Percentiles rank a stretch among this genome's conserved stretches.
These are phyloP conservation scores for Lactifluus echinatus DNA, from an alignment of 768 basidiomycete genomes.

Conservation along the genomic window DNA sequence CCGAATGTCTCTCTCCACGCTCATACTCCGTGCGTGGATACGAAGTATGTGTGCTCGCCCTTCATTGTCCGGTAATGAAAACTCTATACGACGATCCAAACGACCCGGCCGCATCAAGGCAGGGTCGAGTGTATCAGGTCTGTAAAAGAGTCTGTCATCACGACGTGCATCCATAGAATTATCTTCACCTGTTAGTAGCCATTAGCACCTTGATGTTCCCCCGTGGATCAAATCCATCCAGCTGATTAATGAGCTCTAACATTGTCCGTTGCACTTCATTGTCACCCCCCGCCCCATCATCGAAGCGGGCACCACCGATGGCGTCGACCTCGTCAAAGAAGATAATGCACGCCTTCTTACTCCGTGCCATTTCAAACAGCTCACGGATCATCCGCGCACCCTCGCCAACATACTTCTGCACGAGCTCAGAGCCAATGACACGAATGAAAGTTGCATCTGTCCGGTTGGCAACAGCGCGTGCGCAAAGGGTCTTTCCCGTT, in stretches of 20 bases:
- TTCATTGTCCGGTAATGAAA: conserved; percentile 89
- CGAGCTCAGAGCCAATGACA: conserved; percentile 96
- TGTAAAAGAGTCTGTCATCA: conserved; percentile 26
- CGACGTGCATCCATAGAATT: neutral
- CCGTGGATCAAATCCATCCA: conserved; percentile 96
- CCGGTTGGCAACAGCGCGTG: conserved; percentile 95
- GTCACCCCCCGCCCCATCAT: conserved; percentile 97
- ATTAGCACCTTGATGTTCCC: conserved; percentile 99
- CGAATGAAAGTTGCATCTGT: conserved; percentile 99
- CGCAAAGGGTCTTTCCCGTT: conserved; percentile 98
- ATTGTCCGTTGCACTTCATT: conserved; percentile 99
- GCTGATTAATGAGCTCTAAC: conserved; percentile 97
- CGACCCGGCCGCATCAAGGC: conserved; percentile 93
- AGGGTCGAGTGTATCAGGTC: conserved; percentile 97
- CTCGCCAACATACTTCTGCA: conserved; percentile 99
- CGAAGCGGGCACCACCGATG: conserved; percentile 95
- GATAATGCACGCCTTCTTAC: conserved; percentile 98
- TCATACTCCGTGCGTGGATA: conserved; percentile 98
- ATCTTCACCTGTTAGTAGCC: conserved; percentile 89
- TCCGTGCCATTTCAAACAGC: conserved; percentile 97
- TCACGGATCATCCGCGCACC: conserved; percentile 99
- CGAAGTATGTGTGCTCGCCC: conserved; percentile 94
- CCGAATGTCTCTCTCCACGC: conserved; percentile 91
- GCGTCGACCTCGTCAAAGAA: conserved; percentile 99
- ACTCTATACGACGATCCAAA: conserved; percentile 94